Conservation (phyloP, 202 grass and related monocot species). For the Hordeum pubiflorum region DNA sequence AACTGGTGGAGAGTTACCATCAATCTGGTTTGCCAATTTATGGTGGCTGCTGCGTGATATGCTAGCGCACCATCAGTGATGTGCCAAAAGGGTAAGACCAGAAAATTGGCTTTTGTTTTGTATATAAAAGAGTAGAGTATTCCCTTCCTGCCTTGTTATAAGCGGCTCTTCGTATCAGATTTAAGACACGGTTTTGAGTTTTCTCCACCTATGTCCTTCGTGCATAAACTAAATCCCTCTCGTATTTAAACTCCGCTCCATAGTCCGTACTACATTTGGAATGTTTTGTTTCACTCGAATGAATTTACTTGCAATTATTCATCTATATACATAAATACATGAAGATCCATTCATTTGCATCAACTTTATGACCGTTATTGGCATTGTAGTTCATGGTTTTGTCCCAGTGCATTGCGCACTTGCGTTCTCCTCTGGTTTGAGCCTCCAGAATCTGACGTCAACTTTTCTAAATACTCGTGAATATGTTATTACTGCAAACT, state of each 20-base stretch:
- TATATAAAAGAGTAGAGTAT: background rate
- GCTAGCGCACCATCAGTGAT: background rate
- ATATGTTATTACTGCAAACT: background rate
- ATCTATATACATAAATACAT: background rate
- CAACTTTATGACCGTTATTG: background rate
- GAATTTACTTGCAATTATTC: background rate
- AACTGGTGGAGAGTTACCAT: conserved; percentile 28
- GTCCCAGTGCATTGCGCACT: background rate
- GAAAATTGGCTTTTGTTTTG: background rate
- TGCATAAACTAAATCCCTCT: background rate
- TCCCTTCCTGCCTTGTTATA: background rate
- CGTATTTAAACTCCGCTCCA: background rate
- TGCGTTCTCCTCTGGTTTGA: background rate
- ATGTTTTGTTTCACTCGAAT: background rate
- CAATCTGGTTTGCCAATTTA: conserved; percentile 24
- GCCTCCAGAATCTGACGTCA: background rate
- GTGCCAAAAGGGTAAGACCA: background rate
- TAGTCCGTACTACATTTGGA: background rate
- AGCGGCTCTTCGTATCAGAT: background rate
- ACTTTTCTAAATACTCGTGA: background rate
- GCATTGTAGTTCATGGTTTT: background rate
- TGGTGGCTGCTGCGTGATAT: conserved; percentile 9
- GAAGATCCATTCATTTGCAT: background rate
- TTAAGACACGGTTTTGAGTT: background rate
- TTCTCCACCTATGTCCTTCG: background rate